Base-by-base conservation (phyloP, 2,329 filamentous ascomycete genomes). In the Tolypocladium nubicola region DNA sequence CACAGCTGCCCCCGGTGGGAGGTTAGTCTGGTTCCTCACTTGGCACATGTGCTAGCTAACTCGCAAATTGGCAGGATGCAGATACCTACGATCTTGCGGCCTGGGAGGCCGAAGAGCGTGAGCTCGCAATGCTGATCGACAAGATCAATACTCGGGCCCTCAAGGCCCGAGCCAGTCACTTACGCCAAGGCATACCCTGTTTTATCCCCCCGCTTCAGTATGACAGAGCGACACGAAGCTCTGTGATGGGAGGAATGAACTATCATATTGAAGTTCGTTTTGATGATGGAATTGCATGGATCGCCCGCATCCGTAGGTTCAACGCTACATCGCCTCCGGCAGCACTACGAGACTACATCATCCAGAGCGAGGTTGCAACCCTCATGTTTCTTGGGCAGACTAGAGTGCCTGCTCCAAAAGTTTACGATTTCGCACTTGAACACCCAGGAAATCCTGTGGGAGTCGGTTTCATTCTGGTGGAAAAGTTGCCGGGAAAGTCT, bases 241-340 rank as follows among this genome's bases (percentile, higher is more conserved):
- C 71, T 7, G 67, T 75, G 0, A 77, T 78, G 71, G 74, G 73
- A 1, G 72, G 73, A 3, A 74, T 73, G 70, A 76, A 78, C 60
- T 78, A 73, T 61, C 73, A 78, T 59, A 60, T 75, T 45, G 69
- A 74, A 41, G 62, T 78, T 54, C 57, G 53, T 8, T 79, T 79
- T 58, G 68, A 75, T 6, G 75, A 78, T 61, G 72, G 72, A 45
- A 59, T 74, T 33, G 65, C 59, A 52, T 78, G 75, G 76, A 65
- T 78, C 2, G 72, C 73, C 21, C 69, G 75, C 14, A 70, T 77
- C 53, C 72, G 71, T 54, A 69, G 71, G 58, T 67, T 63, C 57
- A 75, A 76, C 56, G 68, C 69, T n/a, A 72, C 68, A 23, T 73
- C 72, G 1, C 73, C 74, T n/a, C 72, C 68, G 0, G 13, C 62